Evolutionary conservation across 2,329 filamentous ascomycete genomes (phyloP), one percentile per base, ranked within the genome.

Genomic region (Claviceps fusiformis): DNA sequence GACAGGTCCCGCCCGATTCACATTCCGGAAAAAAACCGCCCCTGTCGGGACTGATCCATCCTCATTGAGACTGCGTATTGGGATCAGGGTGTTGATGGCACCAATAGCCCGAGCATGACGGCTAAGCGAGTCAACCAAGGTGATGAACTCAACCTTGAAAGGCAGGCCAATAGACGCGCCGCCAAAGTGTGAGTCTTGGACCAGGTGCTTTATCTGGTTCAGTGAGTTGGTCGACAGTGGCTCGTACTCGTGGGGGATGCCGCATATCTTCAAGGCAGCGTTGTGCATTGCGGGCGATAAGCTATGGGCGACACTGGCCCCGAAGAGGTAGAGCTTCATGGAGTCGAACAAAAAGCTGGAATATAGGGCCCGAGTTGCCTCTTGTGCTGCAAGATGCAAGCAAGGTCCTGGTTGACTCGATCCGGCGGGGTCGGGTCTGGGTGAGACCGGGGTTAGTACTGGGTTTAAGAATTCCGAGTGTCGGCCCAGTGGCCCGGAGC

Each of bases 231-330:
- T 82, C 52, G 86, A 83, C 55, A 81, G 75, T 1, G 81, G 80
- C n/a, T 73, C 70, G 63, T 88, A 89, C 6, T 75, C 68, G 61
- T 90, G 86, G 0, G 81, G 82, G 65, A 90, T 80, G 0, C 86
- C 86, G 59, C 81, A 86, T 1, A 76, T 78, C 53, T 75, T 73
- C 56, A 87, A 81, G 0, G 86, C 86, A 6, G 83, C 76, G 54
- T 83, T 87, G 65, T 19, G 86, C 85, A 90, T 90, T 7, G 83
- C 82, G 1, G 87, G 86, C 0, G 86, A 89, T 55, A 90, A 67
- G 64, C 83, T 89, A 70, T 87, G 87, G 52, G 76, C 79, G 10
- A 87, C 81, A 55, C 83, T 83, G 54, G 80, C 82, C n/a, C 87
- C 87, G 52, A 89, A 80, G 39, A 90, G 60, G 24, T 54, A 19